These are phyloP conservation scores for Pythium aristosporum DNA, from an alignment of 352 stramenopile genomes.

Conservation along the genomic window DNA sequence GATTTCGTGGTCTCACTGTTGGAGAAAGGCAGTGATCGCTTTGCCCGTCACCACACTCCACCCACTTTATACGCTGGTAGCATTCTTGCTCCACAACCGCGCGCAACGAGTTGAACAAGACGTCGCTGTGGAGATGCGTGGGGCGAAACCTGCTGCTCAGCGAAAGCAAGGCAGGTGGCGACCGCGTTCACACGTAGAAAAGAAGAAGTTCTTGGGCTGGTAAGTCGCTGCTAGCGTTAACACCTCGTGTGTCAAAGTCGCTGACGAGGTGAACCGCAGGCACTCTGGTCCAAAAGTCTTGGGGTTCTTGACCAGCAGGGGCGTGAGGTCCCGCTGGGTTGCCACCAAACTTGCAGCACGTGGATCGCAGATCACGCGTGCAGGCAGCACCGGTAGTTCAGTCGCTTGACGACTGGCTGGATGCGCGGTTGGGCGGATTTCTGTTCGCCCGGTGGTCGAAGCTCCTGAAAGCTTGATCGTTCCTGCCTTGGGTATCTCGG, in stretches of 20 bases:
- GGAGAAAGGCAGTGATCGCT: no score
- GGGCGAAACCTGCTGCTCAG: constrained; percentile 1
- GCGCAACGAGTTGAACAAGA: no score
- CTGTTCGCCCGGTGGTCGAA: no score
- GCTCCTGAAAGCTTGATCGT: no score
- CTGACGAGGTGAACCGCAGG: constrained; percentile 16
- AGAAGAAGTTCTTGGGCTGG: background rate
- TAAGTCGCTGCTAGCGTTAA: constrained; percentile 14
- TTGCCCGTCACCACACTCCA: no score
- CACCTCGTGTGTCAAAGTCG: constrained; percentile 11
- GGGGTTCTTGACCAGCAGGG: constrained; percentile 3
- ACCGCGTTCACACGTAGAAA: background rate
- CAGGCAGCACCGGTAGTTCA: constrained; percentile 3
- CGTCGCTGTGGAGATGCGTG: constrained; percentile 1
- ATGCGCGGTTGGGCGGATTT: background rate
- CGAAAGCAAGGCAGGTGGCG: background rate
- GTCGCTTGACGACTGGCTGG: background rate
- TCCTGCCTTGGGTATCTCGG: no score
- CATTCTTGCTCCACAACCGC: no score
- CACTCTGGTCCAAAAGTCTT: constrained; percentile 1
- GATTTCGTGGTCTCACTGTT: no score
- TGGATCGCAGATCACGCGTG: constrained; percentile 13
- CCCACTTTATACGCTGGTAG: no score
- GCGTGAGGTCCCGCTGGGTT: constrained; percentile 5
- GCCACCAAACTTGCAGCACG: background rate